Evolutionary conservation across 371 early-diverging fungal genomes (phyloP).

Genomic region (Parasitella parasitica): DNA sequence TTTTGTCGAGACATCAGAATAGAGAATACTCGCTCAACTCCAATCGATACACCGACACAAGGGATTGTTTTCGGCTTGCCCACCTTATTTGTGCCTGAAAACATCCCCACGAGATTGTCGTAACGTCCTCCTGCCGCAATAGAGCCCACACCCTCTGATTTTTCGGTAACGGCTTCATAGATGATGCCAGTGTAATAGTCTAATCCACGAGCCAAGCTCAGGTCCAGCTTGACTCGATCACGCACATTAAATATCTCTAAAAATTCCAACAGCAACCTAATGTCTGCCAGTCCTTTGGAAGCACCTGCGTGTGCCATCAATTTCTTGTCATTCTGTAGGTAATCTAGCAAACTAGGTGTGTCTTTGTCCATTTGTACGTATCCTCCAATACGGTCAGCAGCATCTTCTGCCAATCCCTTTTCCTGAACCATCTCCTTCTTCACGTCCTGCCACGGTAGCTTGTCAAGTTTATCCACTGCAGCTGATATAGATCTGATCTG

Average conservation of each 20-base stretch:
- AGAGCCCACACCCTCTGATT: conserved; percentile 90
- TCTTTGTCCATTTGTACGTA: conserved; percentile 61
- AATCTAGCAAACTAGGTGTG: conserved; percentile 69
- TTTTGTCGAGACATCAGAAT: conserved; percentile 69
- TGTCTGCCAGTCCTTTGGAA: conserved; percentile 87
- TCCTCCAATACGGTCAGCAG: conserved; percentile 88
- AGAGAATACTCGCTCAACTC: conserved; percentile 97
- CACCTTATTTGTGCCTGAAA: conserved; percentile 67
- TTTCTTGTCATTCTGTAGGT: conserved; percentile 57
- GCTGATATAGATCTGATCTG: conserved; percentile 91
- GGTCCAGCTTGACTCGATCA: conserved; percentile 76
- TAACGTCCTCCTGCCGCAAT: conserved; percentile 99
- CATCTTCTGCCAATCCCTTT: conserved; percentile 75
- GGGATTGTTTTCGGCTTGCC: conserved; percentile 78
- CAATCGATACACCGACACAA: conserved; percentile 98
- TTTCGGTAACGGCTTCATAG: conserved; percentile 91
- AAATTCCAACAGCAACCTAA: conserved; percentile 83
- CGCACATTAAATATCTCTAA: conserved; percentile 78
- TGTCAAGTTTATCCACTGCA: conserved; percentile 99
- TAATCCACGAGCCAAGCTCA: conserved; percentile 96
- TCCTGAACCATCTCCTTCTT: conserved; percentile 90
- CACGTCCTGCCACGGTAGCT: conserved; percentile 92
- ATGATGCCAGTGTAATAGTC: conserved; percentile 99
- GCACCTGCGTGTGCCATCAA: conserved; percentile 72
- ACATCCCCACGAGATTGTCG: conserved; percentile 97